Percentiles rank a stretch among this genome's conserved stretches.
Evolutionary conservation across 139 green algal genomes (phyloP).

Genomic region (Limnomonas spitsbergensis): DNA sequence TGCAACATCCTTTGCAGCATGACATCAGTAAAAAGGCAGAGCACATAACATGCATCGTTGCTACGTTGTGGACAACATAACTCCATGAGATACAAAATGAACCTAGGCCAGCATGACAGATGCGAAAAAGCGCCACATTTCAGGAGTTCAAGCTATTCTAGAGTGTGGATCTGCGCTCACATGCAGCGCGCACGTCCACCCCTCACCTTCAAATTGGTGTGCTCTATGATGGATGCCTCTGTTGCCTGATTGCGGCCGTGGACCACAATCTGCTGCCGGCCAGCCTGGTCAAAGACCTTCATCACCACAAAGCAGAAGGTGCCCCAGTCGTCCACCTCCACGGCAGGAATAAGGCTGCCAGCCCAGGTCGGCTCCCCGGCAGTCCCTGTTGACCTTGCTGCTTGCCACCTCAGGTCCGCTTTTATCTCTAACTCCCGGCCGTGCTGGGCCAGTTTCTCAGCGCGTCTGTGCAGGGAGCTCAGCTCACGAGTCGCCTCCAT

Average conservation of each 20-base stretch:
- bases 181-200: background rate
- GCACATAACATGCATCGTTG: too few species aligned
- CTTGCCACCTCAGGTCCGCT: slow-evolving; percentile 13
- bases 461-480: slow-evolving; percentile 33
- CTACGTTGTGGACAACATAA: too few species aligned
- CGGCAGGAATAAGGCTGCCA: slow-evolving; percentile 43
- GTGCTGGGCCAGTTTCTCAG: slow-evolving; percentile 57
- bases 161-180: too few species aligned
- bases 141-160: too few species aligned
- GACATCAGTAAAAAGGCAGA: too few species aligned
- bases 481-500: slow-evolving; percentile 42
- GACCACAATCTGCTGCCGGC: slow-evolving; percentile 61
- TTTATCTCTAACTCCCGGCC: slow-evolving; percentile 54
- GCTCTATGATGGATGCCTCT: slow-evolving; percentile 48
- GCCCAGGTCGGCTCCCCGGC: slow-evolving; percentile 28
- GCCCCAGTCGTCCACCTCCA: slow-evolving; percentile 65
- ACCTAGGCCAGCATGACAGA: too few species aligned
- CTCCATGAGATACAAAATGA: too few species aligned
- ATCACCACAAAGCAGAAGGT: slow-evolving; percentile 56
- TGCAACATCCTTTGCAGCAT: too few species aligned
- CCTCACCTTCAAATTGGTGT: slow-evolving; percentile 38
- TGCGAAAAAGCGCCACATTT: too few species aligned
- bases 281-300: slow-evolving; percentile 29
- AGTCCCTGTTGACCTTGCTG: background rate
- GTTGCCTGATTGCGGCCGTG: slow-evolving; percentile 56